Evolutionary conservation across 768 basidiomycete genomes (phyloP).

Genomic region (Tephrocybe sp.): DNA sequence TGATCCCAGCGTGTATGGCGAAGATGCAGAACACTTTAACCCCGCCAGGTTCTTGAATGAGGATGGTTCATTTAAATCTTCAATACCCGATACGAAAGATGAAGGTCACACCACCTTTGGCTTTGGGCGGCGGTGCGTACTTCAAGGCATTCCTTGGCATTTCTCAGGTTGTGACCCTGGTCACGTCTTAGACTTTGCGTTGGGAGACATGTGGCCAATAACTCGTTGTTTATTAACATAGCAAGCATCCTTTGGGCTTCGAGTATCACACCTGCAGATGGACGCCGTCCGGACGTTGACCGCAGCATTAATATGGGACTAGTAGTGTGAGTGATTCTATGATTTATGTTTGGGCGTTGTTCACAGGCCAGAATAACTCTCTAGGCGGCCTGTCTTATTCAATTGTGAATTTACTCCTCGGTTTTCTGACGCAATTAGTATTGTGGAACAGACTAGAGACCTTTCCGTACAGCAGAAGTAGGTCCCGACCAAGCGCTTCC

Average conservation of each 20-base stretch:
- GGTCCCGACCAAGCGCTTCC: too few relatives aligned
- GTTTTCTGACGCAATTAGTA: background rate
- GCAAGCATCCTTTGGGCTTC: slow-evolving; percentile 16
- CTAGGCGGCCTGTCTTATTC: background rate
- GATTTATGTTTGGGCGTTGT: background rate
- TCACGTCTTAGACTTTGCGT: slow-evolving; percentile 13
- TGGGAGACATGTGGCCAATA: slow-evolving; percentile 18
- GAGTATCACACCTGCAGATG: slow-evolving; percentile 1
- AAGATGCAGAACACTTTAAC: slow-evolving; percentile 22
- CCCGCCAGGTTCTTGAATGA: slow-evolving; percentile 26
- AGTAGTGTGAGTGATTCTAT: background rate
- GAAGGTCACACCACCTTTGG: slow-evolving; percentile 32
- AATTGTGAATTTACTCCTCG: background rate
- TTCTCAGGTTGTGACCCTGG: too few relatives aligned
- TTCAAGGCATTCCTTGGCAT: too few relatives aligned
- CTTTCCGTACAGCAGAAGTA: too few relatives aligned
- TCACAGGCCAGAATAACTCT: too few relatives aligned
- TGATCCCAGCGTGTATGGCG: slow-evolving; percentile 26
- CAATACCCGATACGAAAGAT: slow-evolving; percentile 26
- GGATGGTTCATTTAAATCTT: slow-evolving; percentile 19
- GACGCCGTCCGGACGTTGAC: background rate
- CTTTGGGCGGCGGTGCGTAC: slow-evolving; percentile 26
- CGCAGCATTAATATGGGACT: background rate
- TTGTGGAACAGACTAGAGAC: background rate
- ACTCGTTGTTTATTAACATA: slow-evolving; percentile 14